These are phyloP conservation scores for Cladosporium cucumerinum DNA, from an alignment of 2,329 filamentous ascomycete species.

Conservation along the genomic window DNA sequence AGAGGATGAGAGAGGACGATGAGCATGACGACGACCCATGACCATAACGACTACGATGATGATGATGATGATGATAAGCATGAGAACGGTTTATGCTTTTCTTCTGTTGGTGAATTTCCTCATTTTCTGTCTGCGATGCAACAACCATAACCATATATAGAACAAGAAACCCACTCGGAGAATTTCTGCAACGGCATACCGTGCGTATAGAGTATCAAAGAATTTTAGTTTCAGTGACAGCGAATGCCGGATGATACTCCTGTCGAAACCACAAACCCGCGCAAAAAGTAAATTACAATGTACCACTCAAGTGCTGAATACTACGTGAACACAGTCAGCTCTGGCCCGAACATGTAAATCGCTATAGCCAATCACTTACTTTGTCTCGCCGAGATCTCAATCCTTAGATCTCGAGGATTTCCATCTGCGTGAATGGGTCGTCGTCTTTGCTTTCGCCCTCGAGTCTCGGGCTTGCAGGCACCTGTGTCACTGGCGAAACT, in stretches of 20 bases:
- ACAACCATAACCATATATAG: background rate
- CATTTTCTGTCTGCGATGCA: background rate
- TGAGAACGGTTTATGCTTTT: background rate
- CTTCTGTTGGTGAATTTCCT: background rate
- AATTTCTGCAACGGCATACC: background rate
- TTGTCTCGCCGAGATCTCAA: background rate
- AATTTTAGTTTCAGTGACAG: background rate
- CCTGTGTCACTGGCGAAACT: background rate
- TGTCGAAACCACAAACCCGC: background rate
- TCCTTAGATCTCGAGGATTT: background rate
- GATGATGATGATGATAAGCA: background rate
- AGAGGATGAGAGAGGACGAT: background rate
- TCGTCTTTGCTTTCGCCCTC: background rate
- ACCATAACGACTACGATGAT: background rate
- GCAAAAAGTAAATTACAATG: background rate
- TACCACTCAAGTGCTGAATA: background rate
- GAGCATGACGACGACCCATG: background rate
- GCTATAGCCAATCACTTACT: background rate
- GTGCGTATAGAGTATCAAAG: background rate
- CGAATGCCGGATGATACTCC: background rate
- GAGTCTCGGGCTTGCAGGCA: background rate
- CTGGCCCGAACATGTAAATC: background rate
- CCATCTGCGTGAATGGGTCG: background rate
- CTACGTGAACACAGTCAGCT: background rate
- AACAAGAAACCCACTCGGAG: background rate